Evolutionary conservation across 2,329 filamentous ascomycete genomes (phyloP).

Genomic region (Aspergillus sp.): DNA sequence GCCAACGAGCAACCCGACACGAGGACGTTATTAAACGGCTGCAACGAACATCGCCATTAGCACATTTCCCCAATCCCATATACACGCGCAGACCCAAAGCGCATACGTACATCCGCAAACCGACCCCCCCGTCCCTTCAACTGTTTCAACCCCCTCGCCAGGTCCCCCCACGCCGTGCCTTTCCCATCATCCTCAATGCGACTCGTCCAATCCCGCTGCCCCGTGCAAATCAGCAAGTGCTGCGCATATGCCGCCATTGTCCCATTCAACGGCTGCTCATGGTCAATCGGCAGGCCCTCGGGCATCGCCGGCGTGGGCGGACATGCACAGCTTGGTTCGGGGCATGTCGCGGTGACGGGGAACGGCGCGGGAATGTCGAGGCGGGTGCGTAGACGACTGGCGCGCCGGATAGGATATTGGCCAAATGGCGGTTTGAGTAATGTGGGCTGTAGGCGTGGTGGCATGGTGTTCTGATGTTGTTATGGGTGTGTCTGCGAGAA

Average conservation of each 20-base stretch:
- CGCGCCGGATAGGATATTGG: too few species aligned
- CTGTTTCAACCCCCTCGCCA: constrained; percentile 60
- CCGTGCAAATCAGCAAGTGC: constrained; percentile 77
- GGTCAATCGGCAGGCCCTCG: constrained; percentile 65
- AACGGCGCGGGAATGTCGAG: constrained; percentile 36
- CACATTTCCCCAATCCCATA: neutral
- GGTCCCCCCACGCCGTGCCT: constrained; percentile 36
- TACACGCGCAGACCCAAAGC: neutral
- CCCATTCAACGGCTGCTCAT: constrained; percentile 59
- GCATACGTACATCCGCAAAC: constrained; percentile 50
- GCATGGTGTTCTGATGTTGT: neutral
- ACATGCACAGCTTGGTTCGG: constrained; percentile 68
- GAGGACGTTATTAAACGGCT: constrained; percentile 79
- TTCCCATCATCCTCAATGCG: constrained; percentile 72
- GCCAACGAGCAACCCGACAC: constrained; percentile 69
- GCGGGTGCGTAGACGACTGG: constrained; percentile 17
- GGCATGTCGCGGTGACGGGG: constrained; percentile 52
- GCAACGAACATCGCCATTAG: constrained; percentile 2
- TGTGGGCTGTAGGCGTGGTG: neutral
- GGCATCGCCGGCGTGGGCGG: constrained; percentile 63
- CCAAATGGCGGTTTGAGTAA: too few species aligned
- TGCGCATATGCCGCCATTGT: constrained; percentile 71
- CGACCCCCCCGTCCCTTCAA: constrained; percentile 58
- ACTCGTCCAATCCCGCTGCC: constrained; percentile 70
- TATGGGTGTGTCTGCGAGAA: too few species aligned